Evolutionary conservation across 2,329 filamentous ascomycete species (phyloP).

Genomic region (Alternaria solani): DNA sequence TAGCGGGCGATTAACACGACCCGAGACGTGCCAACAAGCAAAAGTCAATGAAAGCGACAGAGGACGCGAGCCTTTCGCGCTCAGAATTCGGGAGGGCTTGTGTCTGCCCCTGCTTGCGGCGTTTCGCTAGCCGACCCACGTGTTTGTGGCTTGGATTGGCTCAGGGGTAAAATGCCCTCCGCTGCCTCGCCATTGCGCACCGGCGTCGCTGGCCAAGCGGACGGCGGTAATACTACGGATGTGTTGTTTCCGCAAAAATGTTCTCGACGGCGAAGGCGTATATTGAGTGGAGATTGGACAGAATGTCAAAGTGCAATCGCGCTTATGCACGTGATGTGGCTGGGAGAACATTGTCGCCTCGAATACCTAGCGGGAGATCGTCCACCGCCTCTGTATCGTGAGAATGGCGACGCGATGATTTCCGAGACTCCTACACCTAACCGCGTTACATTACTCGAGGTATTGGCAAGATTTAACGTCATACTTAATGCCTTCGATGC

Average conservation of each 20-base stretch:
- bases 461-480: not conserved
- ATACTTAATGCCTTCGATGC: not conserved
- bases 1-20: not conserved
- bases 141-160: slow-evolving; percentile 27
- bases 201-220: not conserved
- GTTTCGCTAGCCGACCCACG: slow-evolving; percentile 23
- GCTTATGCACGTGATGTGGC: not conserved
- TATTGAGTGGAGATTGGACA: slow-evolving; percentile 15
- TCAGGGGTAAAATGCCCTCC: slow-evolving; percentile 13
- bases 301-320: not conserved
- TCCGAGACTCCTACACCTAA: not conserved
- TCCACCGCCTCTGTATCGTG: not conserved
- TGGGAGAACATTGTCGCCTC: not conserved
- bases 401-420: not conserved
- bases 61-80: slow-evolving; percentile 1
- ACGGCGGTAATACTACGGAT: slow-evolving; percentile 2
- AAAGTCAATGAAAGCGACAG: slow-evolving; percentile 1
- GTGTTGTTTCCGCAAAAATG: not conserved
- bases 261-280: not conserved
- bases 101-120: slow-evolving; percentile 22
- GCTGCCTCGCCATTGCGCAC: not conserved
- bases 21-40: not conserved
- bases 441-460: not conserved
- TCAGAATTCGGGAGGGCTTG: not conserved
- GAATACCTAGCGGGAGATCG: not conserved